Conservation (phyloP, 202 grass and related monocot genomes). For the Schoenoplectus tabernaemontani region DNA sequence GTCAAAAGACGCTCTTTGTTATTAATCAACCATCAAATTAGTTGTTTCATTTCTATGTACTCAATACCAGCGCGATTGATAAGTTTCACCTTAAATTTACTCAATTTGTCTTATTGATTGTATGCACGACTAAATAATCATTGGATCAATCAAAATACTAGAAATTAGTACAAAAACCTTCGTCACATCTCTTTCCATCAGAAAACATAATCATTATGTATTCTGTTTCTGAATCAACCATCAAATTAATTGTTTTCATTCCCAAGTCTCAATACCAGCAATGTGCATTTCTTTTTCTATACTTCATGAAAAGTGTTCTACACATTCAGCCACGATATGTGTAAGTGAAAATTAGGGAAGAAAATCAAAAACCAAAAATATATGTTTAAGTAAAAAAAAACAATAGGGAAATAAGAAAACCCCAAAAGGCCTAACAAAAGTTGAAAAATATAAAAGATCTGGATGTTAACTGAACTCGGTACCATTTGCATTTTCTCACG, state of each 20-base stretch:
- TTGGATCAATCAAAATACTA: background rate
- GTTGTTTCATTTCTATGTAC: background rate
- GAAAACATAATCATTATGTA: background rate
- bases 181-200: background rate
- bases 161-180: background rate
- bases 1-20: background rate
- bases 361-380: background rate
- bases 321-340: background rate
- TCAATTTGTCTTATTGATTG: background rate
- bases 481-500: background rate
- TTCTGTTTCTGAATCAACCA: background rate
- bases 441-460: background rate
- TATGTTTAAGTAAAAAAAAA: background rate
- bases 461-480: background rate
- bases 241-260: constrained; percentile 8
- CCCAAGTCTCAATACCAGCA: background rate
- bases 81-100: too few relatives aligned
- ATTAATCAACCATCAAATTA: constrained; percentile 4
- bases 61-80: too few relatives aligned
- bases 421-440: background rate
- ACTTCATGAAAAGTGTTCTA: background rate
- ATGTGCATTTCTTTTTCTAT: background rate
- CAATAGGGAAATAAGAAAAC: background rate
- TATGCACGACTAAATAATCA: background rate
- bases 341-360: background rate